Evolutionary conservation across 176 grass and related monocot species (phyloP), one percentile per base, ranked within the genome.

Genomic region (Aegilops tauschii): DNA sequence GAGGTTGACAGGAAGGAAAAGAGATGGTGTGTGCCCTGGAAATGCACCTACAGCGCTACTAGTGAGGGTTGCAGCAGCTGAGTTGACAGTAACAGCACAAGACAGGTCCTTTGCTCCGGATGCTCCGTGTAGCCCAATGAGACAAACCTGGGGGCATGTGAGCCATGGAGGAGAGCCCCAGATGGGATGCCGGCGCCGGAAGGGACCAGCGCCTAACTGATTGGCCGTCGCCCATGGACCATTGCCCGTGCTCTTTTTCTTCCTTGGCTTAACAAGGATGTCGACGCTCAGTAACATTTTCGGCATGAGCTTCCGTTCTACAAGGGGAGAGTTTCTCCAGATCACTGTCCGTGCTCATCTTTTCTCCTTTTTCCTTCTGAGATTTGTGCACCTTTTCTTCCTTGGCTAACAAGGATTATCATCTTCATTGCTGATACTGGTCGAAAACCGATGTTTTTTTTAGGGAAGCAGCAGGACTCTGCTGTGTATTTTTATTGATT

Each of bases 121-220:
- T 52, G 49, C 49, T 17, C 40, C 52, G 0, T 59, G 54, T 47
- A 23, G 21, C 47, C 63, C 50, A 79, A 83, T 29, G 83, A 90
- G 88, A 86, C 78, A 90, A 90, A 54, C 63, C 63, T 82, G 78
- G 63, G 78, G 61, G 49, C 88, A 85, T 90, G 77, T 89, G 88
- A 85, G 59, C 69, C 18, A 81, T 5, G 34, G 39, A 47, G 40
- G 61, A 42, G 49, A 9, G 18, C 45, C 5, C 16, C 68, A 37
- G 69, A 77, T 81, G 83, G 88, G 76, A 4, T 62, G 77, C 83
- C 83, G 68, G 87, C 64, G 79, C 79, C 20, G 80, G 44, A 35
- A 31, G 39, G 9, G 80, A 63, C 36, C 88, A 76, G 81, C 69
- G 78, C 70, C n/a, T 7, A 45, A 45, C 70, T 90, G 78, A 90